phyloP scores from a whole-genome alignment of 805 yeast genomes.

The Teunomyces funiuensis region DNA sequence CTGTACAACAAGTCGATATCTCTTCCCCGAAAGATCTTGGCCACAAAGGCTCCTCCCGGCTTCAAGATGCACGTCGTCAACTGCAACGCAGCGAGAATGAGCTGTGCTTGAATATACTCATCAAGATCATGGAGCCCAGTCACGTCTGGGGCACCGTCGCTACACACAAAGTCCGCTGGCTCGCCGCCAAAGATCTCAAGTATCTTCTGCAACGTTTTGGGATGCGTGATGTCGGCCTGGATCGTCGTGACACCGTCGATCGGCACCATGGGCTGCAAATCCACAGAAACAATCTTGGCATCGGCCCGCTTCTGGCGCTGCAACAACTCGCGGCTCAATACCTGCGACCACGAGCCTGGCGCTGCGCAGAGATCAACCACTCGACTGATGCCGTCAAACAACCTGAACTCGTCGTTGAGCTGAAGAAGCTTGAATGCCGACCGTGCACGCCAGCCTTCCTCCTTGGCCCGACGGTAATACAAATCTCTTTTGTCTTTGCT shows the following conservation, averaged over 20 bases:
- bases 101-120: conserved; percentile 94
- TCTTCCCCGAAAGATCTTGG: conserved; percentile 94
- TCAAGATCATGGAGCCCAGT: conserved; percentile 96
- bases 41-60: conserved; percentile 91
- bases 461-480: conserved; percentile 91
- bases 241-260: conserved; percentile 85
- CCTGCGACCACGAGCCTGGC: conserved; percentile 99
- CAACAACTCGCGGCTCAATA: conserved; percentile 68
- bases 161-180: conserved; percentile 91
- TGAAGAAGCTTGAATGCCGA: conserved; percentile 94
- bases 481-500: conserved; percentile 93
- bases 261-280: conserved; percentile 96
- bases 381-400: conserved; percentile 68
- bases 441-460: conserved; percentile 96
- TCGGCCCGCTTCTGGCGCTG: conserved; percentile 37
- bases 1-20: conserved; percentile 92
- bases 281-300: conserved; percentile 88
- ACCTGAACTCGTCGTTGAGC: conserved; percentile 83
- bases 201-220: conserved; percentile 76
- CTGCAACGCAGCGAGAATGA: conserved; percentile 87
- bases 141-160: conserved; percentile 99
- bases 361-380: conserved; percentile 99
- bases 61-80: conserved; percentile 85
- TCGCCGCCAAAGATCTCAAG: conserved; percentile 84
- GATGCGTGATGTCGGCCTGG: conserved; percentile 98